A percentile compares a stretch with the other conserved stretches of the same genome.
Conservation (phyloP, 2,329 filamentous ascomycete species). For the Diaporthe amygdali region DNA sequence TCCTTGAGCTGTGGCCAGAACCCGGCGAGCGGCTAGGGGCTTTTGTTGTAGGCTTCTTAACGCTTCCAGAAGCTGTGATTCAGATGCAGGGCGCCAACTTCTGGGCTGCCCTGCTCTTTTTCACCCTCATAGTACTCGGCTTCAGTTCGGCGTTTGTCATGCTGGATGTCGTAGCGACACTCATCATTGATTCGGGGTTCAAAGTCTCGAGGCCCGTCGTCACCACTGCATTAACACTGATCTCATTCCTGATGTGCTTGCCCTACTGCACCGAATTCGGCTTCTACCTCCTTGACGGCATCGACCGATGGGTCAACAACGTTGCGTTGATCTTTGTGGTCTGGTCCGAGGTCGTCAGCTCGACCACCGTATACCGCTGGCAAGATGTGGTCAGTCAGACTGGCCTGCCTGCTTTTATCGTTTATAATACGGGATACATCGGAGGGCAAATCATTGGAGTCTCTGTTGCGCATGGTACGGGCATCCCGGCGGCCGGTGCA, state of each 20-base stretch:
- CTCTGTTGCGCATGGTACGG: background rate
- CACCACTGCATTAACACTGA: constrained; percentile 52
- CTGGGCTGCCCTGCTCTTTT: constrained; percentile 64
- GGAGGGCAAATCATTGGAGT: constrained; percentile 58
- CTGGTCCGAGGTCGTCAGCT: constrained; percentile 55
- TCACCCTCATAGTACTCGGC: constrained; percentile 62
- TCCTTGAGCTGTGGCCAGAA: constrained; percentile 42
- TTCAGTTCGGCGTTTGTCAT: constrained; percentile 65
- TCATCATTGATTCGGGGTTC: constrained; percentile 57
- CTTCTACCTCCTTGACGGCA: constrained; percentile 58
- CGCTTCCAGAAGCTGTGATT: constrained; percentile 58
- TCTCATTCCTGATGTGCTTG: constrained; percentile 59
- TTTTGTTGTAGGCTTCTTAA: constrained; percentile 64
- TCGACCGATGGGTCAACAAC: constrained; percentile 63
- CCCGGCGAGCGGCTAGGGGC: constrained; percentile 51
- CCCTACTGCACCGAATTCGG: constrained; percentile 64
- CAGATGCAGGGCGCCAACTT: constrained; percentile 63
- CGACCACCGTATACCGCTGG: constrained; percentile 60
- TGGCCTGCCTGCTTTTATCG: constrained; percentile 46
- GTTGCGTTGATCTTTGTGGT: constrained; percentile 60
- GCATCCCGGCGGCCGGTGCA: constrained; percentile 40
- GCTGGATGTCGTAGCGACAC: constrained; percentile 60
- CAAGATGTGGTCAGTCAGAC: constrained; percentile 50
- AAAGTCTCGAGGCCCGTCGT: constrained; percentile 51
- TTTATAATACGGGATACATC: constrained; percentile 58